Evolutionary conservation across 2,329 filamentous ascomycete genomes (phyloP), one percentile per base, ranked within the genome.

Genomic region (Calycina herbarum): DNA sequence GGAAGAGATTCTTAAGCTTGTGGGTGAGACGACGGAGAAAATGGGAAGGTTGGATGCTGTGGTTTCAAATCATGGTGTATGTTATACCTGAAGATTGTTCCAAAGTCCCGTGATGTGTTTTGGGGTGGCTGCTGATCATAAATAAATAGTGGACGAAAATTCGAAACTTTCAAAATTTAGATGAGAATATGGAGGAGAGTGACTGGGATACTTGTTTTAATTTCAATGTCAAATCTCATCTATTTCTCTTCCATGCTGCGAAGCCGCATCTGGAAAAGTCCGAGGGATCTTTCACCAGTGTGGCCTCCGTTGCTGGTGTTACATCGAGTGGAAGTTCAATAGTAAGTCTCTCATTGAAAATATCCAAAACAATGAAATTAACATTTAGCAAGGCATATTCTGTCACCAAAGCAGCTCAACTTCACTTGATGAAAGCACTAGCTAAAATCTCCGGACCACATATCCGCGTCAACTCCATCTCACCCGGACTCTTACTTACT

Each of bases 21-120:
- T 94, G 0, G 77, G 83, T 20, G 82, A 88, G 57, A 84, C 86
- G 1, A 81, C 88, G 59, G 78, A 82, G 31, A 77, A 77, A n/a
- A 81, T 92, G 68, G 90, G 89, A 4, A 86, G 88, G 1, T 76
- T 95, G n/a, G 91, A 95, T 77, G 83, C 93, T 51, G 81, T 95
- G 57, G 86, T 94, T 72, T 90, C 89, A 2, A 95, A 95, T 76
- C 90, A 89, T 7, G 83, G 84, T 2, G 61, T 63, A 33, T 58
- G 61, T 48, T 29, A 40, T 17, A n/a, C 27, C 11, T 40, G 51
- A 29, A 38, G 15, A 13, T 57, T 54, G 4, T 35, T 56, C 11
- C 1, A 10, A 31, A 17, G 5, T 29, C 48, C 5, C 29, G 31
- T 57, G 29, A 33, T 57, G 54, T 29, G 20, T 5, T 17, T 1